Conservation (phyloP, 2,329 filamentous ascomycete species). For the Colletotrichum sp. region DNA sequence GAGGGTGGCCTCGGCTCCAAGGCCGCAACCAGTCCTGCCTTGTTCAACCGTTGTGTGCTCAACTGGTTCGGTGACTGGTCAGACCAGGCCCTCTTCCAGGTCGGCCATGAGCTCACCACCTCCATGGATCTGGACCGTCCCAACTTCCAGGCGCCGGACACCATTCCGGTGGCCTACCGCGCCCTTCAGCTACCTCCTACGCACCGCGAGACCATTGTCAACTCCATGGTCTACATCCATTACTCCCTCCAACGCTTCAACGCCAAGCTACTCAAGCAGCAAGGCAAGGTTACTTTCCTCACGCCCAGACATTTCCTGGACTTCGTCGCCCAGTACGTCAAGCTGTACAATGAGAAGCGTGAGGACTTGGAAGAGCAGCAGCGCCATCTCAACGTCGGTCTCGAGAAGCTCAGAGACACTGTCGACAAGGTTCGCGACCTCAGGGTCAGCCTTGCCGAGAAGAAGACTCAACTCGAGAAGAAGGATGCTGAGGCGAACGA, state of each 20-base stretch:
- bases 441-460: slow-evolving; percentile 87
- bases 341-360: slow-evolving; percentile 96
- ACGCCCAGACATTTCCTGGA: slow-evolving; percentile 97
- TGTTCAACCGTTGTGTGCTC: slow-evolving; percentile 99
- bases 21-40: slow-evolving; percentile 93
- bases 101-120: slow-evolving; percentile 92
- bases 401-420: slow-evolving; percentile 96
- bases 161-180: slow-evolving; percentile 90
- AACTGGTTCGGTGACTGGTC: slow-evolving; percentile 99
- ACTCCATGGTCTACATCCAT: slow-evolving; percentile 99
- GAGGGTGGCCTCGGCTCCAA: slow-evolving; percentile 94
- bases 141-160: slow-evolving; percentile 86
- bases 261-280: slow-evolving; percentile 84
- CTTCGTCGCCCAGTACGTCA: slow-evolving; percentile 97
- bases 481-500: slow-evolving; percentile 97
- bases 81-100: slow-evolving; percentile 97
- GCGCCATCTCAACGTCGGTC: slow-evolving; percentile 94
- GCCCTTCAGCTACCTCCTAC: slow-evolving; percentile 83
- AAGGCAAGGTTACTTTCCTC: slow-evolving; percentile 89
- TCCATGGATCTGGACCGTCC: slow-evolving; percentile 93
- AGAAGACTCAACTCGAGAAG: slow-evolving; percentile 89
- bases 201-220: slow-evolving; percentile 91
- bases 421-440: slow-evolving; percentile 97
- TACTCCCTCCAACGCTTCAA: slow-evolving; percentile 94
- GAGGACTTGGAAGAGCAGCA: slow-evolving; percentile 99